A percentile compares a stretch with the other conserved stretches of the same genome.
Conservation (phyloP, 1,139 yeast genomes). For the Pichia sp. region DNA sequence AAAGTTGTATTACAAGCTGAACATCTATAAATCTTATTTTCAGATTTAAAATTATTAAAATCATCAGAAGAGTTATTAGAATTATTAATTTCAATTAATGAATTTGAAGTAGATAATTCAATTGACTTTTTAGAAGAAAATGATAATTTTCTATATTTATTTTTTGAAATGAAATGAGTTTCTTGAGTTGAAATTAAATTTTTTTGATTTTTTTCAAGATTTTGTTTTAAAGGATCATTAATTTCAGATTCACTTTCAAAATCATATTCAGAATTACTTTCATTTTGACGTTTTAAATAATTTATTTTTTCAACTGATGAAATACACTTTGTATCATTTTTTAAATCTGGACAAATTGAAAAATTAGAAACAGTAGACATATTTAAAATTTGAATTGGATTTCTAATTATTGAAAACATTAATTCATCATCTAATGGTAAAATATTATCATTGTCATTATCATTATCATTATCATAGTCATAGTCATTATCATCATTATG, state of each 20-base stretch:
- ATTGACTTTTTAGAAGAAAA: not conserved
- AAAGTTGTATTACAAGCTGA: constrained; percentile 42
- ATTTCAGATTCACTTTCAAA: not conserved
- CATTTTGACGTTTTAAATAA: too few species aligned
- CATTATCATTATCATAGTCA: too few species aligned
- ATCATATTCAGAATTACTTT: not conserved
- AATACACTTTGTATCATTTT: not conserved
- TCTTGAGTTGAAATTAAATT: too few species aligned
- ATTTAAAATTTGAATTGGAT: not conserved
- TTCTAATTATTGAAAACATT: constrained; percentile 10
- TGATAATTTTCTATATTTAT: constrained; percentile 5
- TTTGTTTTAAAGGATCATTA: not conserved
- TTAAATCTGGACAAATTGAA: not conserved
- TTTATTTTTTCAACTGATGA: not conserved
- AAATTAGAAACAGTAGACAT: not conserved
- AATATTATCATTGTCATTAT: too few species aligned
- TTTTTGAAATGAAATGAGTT: too few species aligned
- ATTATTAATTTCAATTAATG: not conserved
- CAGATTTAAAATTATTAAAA: too few species aligned
- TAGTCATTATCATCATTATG: too few species aligned
- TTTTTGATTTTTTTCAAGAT: too few species aligned
- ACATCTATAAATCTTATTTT: constrained; percentile 30
- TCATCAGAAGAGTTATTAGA: not conserved
- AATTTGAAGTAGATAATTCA: not conserved
- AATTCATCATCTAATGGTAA: constrained; percentile 18